Base-by-base conservation (phyloP, 192 early-diverging fungal species). In the Linderina pennispora region DNA sequence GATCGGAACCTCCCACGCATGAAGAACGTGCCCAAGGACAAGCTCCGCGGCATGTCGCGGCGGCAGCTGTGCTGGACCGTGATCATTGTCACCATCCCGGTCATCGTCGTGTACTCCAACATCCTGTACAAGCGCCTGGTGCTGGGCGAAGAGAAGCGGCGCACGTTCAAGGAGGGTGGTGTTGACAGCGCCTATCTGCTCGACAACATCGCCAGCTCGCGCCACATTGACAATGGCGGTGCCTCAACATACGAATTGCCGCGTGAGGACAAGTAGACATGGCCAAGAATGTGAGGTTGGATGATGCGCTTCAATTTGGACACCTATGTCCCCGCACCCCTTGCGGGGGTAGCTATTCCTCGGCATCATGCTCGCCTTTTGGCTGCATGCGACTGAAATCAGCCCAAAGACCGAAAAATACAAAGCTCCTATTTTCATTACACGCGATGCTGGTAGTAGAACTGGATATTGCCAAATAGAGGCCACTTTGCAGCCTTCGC, bases 1-100 rank as follows among this genome's bases (percentile, higher is more conserved):
- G 51, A 70, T 37, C 44, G 41, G 35, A 40, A 22, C n/a, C 55
- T 70, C 8, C 66, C 66, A 15, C 55, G 47, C 21, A 39, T 70
- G 55, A 36, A 62, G 15, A 47, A 32, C 28, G 20, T 70, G 25
- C 66, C 66, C 34, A 48, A 21, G 18, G 52, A 60, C 47, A 55
- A 59, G 44, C 26, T 72, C 23, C 8, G 31, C 9, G 69, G 62
- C 16, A 59, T 72, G 49, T 61, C 62, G 16, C 48, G 36, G 45
- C 69, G 69, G 19, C 62, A 64, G 47, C 23, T 64, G 8, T 51
- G 55, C 48, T 72, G 69, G 69, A 65, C 62, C 2, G 69, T 72
- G 25, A 72, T 72, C 36, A 72, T 72, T 13, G 62, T 72, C 7
- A 72, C 69, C 2, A 52, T 72, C 32, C 69, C 69, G 5, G 24